These are phyloP conservation scores for Eimeria mitis DNA, from an alignment of 169 alveolate species.

Conservation along the genomic window DNA sequence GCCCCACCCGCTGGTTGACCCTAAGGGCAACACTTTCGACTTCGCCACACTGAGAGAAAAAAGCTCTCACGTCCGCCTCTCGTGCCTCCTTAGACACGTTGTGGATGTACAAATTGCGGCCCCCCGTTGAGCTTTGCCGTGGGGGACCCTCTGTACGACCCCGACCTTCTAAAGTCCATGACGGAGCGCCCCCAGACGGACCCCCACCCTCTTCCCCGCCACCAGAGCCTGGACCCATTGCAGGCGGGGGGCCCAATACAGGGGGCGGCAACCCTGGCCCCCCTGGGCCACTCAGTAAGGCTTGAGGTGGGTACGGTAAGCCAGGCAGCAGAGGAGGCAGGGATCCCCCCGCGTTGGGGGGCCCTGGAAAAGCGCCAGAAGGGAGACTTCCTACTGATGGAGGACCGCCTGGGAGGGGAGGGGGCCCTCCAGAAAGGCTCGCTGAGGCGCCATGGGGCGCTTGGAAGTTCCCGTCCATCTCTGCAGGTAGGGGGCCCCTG, in stretches of 20 bases:
- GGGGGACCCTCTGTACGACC: slow-evolving; percentile 62
- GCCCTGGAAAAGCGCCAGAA: slow-evolving; percentile 43
- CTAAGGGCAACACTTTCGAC: slow-evolving; percentile 75
- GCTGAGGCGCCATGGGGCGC: slow-evolving; percentile 52
- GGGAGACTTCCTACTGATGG: slow-evolving; percentile 47
- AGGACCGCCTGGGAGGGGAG: slow-evolving; percentile 34
- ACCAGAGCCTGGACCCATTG: not conserved
- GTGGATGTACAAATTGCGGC: slow-evolving; percentile 80
- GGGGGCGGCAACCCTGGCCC: slow-evolving; percentile 39
- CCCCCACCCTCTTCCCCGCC: slow-evolving; percentile 48
- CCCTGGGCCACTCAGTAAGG: slow-evolving; percentile 2
- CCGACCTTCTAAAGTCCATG: slow-evolving; percentile 71
- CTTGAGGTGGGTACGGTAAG: slow-evolving; percentile 40
- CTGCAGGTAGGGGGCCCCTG: slow-evolving; percentile 45
- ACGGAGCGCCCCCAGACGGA: slow-evolving; percentile 36
- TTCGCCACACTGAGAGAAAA: slow-evolving; percentile 80
- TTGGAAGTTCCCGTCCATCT: slow-evolving; percentile 66
- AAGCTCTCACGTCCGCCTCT: slow-evolving; percentile 61
- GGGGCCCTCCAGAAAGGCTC: slow-evolving; percentile 66
- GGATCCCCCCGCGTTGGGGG: slow-evolving; percentile 43
- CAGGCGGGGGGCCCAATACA: slow-evolving; percentile 31
- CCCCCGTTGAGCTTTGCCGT: slow-evolving; percentile 63
- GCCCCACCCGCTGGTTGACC: slow-evolving; percentile 75
- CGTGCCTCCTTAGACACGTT: slow-evolving; percentile 79
- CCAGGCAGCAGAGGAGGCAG: slow-evolving; percentile 59